Conservation (phyloP, 208 protist genomes). For the Wallacemonas sp. region DNA sequence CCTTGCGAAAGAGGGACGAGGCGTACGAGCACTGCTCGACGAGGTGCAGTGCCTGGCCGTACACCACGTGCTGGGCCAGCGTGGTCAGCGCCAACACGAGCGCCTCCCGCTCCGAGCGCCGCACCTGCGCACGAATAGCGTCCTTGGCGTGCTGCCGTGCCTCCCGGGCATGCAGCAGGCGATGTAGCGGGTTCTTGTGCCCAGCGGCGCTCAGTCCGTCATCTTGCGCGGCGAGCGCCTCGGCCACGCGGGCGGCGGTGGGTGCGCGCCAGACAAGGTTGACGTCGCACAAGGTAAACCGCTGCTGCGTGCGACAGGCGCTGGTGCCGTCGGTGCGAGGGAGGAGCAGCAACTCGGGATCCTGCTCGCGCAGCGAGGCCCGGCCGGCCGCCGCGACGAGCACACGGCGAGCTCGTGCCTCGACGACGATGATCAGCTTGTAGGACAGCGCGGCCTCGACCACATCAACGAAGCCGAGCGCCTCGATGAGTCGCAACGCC, state of each 20-base stretch:
- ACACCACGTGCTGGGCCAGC: conserved; percentile 54
- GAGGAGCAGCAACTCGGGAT: conserved; percentile 45
- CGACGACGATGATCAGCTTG: conserved; percentile 40
- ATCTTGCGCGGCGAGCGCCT: neutral
- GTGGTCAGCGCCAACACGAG: conserved; percentile 31
- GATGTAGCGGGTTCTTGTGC: conserved; percentile 11
- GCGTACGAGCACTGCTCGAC: conserved; percentile 59
- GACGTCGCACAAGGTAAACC: conserved; percentile 63
- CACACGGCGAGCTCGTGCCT: conserved; percentile 26
- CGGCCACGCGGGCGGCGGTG: neutral
- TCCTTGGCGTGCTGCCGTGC: neutral
- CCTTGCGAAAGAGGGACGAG: neutral
- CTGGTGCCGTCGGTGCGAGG: conserved; percentile 16
- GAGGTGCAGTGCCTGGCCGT: conserved; percentile 50
- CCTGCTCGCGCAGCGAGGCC: conserved; percentile 47
- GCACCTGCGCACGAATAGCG: neutral
- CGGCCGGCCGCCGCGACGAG: conserved; percentile 46
- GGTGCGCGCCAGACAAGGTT: conserved; percentile 36
- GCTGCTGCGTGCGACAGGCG: conserved; percentile 27
- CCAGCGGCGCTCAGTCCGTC: too few species aligned
- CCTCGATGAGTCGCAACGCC: conserved; percentile 33
- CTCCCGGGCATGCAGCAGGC: conserved; percentile 16
- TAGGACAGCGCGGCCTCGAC: conserved; percentile 25
- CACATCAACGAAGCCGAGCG: conserved; percentile 42
- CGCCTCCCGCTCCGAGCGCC: conserved; percentile 15